Evolutionary conservation across 1,284 basidiomycete genomes (phyloP).

Genomic region (Leccinum pseudoinsigne): DNA sequence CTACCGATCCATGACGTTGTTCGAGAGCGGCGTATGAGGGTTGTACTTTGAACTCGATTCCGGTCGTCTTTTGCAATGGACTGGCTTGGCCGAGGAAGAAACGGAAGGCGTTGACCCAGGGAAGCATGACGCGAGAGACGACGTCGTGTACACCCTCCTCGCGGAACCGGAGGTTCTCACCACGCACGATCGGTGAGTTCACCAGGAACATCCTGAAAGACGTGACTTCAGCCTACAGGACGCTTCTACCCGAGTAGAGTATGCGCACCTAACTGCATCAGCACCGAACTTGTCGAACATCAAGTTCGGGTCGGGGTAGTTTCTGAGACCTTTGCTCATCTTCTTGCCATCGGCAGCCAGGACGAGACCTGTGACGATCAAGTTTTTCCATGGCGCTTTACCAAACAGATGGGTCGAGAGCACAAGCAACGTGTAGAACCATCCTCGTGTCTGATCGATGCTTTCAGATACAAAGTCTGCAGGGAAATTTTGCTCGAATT

Average conservation of each 20-base stretch:
- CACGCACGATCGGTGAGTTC: constrained; percentile 98
- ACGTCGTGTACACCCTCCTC: constrained; percentile 99
- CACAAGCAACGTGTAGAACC: constrained; percentile 99
- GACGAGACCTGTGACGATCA: constrained; percentile 96
- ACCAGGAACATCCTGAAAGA: constrained; percentile 88
- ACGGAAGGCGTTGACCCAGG: constrained; percentile 99
- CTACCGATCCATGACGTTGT: constrained; percentile 99
- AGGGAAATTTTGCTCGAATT: constrained; percentile 85
- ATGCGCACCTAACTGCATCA: constrained; percentile 83
- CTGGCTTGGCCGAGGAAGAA: constrained; percentile 98
- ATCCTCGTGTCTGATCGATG: constrained; percentile 94
- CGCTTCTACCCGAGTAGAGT: neutral
- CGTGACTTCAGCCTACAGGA: neutral
- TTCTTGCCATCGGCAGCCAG: constrained; percentile 98
- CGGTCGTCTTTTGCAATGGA: constrained; percentile 83
- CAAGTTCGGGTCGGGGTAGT: constrained; percentile 97
- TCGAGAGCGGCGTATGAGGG: constrained; percentile 79
- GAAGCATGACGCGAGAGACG: constrained; percentile 91
- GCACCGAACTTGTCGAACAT: constrained; percentile 94
- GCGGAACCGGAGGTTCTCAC: constrained; percentile 96
- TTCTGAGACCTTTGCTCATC: constrained; percentile 98
- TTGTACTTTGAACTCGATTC: constrained; percentile 85
- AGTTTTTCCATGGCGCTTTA: constrained; percentile 96
- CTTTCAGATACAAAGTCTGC: constrained; percentile 99
- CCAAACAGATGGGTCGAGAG: constrained; percentile 94